phyloP scores from a whole-genome alignment of 345 rosid species.

The Lagerstroemia speciosa region DNA sequence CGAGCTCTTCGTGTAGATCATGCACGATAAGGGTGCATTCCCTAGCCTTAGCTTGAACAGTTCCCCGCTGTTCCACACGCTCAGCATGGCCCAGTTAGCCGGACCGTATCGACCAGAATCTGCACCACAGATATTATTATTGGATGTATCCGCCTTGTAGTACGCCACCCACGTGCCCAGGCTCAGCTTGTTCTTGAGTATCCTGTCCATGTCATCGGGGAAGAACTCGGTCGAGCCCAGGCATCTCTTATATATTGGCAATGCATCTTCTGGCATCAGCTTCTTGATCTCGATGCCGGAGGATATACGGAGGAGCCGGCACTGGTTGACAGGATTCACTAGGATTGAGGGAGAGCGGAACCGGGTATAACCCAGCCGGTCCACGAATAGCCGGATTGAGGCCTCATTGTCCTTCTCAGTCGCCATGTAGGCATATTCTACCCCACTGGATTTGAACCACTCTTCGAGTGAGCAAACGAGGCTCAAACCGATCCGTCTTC shows the following conservation, averaged over 20 bases:
- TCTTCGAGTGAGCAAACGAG: slow-evolving; percentile 54
- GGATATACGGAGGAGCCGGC: slow-evolving; percentile 20
- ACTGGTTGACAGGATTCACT: slow-evolving; percentile 50
- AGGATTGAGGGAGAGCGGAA: slow-evolving; percentile 59
- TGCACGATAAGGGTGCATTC: slow-evolving; percentile 49
- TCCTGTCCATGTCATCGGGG: slow-evolving; percentile 50
- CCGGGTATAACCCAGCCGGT: slow-evolving; percentile 36
- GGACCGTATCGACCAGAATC: slow-evolving; percentile 1
- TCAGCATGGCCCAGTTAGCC: slow-evolving; percentile 63
- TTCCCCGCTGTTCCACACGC: slow-evolving; percentile 75
- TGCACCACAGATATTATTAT: slow-evolving; percentile 6
- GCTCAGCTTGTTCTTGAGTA: slow-evolving; percentile 50
- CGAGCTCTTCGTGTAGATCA: slow-evolving; percentile 38
- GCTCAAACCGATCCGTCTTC: slow-evolving; percentile 46
- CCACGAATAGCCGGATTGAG: slow-evolving; percentile 45
- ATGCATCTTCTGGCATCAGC: slow-evolving; percentile 49
- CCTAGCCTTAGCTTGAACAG: slow-evolving; percentile 55
- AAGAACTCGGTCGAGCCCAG: slow-evolving; percentile 55
- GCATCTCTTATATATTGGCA: slow-evolving; percentile 32
- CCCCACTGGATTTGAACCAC: slow-evolving; percentile 51
- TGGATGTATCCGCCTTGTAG: slow-evolving; percentile 25
- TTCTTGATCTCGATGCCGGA: slow-evolving; percentile 29
- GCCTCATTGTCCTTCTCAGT: slow-evolving; percentile 65
- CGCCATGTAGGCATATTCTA: slow-evolving; percentile 70
- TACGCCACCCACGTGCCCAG: slow-evolving; percentile 83